These are phyloP conservation scores for Retiboletus fuscus DNA, from an alignment of 1,284 basidiomycete species.

Conservation along the genomic window DNA sequence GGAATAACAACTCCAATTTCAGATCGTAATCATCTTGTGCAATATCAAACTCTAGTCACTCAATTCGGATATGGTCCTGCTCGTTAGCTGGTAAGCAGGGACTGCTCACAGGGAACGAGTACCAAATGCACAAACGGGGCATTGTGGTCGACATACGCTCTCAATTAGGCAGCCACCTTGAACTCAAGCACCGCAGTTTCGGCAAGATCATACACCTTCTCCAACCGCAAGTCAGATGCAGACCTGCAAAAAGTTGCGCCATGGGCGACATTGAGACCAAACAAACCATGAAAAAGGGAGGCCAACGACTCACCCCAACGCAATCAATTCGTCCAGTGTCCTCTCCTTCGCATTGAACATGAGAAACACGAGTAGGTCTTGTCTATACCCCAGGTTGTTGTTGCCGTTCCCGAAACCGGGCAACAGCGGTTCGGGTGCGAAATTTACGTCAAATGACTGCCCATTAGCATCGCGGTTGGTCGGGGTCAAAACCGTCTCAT, in stretches of 20 bases:
- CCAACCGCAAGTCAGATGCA: conserved; percentile 38
- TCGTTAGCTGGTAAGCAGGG: no score
- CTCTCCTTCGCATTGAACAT: conserved; percentile 44
- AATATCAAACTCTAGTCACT: no score
- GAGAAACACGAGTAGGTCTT: conserved; percentile 47
- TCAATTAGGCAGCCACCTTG: conserved; percentile 32
- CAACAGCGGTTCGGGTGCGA: conserved; percentile 46
- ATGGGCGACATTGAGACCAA: neutral
- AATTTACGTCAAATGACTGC: conserved; percentile 27
- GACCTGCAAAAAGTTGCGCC: conserved; percentile 22
- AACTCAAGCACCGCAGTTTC: conserved; percentile 44
- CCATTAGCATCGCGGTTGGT: conserved; percentile 19
- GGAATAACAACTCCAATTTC: no score
- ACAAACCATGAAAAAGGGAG: neutral
- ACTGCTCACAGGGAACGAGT: no score
- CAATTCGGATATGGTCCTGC: no score
- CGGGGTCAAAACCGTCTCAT: conserved; percentile 37
- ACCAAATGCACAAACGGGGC: no score
- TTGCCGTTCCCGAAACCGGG: conserved; percentile 46
- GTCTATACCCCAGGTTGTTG: conserved; percentile 38
- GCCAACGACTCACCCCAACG: conserved; percentile 36
- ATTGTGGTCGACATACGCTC: neutral
- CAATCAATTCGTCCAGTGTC: no score
- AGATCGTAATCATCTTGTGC: no score
- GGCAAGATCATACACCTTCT: conserved; percentile 44